Evolutionary conservation across 371 early-diverging fungal genomes (phyloP), one percentile per base, ranked within the genome.

Genomic region (Lichtheimia hyalospora): DNA sequence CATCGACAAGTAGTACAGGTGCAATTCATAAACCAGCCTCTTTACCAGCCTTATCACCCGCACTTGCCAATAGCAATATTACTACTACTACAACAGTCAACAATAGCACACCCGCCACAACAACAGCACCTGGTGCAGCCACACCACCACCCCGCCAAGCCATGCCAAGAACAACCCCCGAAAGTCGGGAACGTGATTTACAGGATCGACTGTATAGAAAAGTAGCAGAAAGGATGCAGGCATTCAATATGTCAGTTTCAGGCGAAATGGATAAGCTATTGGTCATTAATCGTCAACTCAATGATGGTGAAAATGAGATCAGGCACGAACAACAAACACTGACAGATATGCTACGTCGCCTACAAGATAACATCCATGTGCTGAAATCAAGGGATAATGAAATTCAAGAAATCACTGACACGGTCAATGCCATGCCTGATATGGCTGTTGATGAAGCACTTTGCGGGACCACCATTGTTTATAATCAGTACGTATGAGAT

Each of bases 401-500:
- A 49, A 76, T 84, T 58, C 79, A 81, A 23, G 69, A 79, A 52
- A 62, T 74, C 3, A 79, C 83, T n/a, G 74, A 73, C 5, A 66
- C 77, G 40, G 74, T 87, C 14, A 76, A 73, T 62, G 52, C 63
- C 7, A 79, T 80, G 81, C 88, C 88, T 12, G 89, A 89, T 60
- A 83, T 86, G 7, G 67, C 78, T 14, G 81, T 88, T 21, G 92
- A 91, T 57, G 87, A 85, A 59, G 79, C 88, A 34, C 69, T 89
- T 27, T 84, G 83, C 20, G 88, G 85, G 2, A 84, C 86, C 16
- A 84, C 84, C 3, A 85, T 87, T 3, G 89, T 91, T 3, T 83
- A 89, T 52, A 92, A 92, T 60, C 95, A 94, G 93, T 89, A 79
- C 69, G 75, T 64, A 20, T 21, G 2, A 43, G 10, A 48, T 13